Conservation (phyloP, 1,139 yeast species). For the Candida frijolesensis region DNA sequence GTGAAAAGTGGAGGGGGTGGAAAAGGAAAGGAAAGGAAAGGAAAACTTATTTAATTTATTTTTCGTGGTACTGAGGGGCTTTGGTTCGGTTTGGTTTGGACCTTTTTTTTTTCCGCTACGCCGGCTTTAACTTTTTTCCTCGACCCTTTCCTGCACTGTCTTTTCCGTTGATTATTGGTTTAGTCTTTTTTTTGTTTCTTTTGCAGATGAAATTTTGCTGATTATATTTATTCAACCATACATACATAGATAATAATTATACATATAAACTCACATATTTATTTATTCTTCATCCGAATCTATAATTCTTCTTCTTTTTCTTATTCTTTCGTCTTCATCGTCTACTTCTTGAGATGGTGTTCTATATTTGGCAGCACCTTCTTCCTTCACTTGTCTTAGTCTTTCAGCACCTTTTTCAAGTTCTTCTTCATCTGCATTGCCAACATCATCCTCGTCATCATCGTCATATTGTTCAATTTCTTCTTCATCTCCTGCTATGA, state of each 20-base stretch:
- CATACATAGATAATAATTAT: not conserved
- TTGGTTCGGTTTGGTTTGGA: not conserved
- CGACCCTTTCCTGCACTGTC: not conserved
- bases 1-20: not conserved
- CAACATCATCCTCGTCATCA: conserved; percentile 47
- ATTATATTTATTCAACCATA: conserved; percentile 6
- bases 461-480: conserved; percentile 49
- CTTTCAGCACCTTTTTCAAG: conserved; percentile 65
- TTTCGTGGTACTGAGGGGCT: not conserved
- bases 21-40: not conserved
- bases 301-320: conserved; percentile 47
- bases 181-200: not conserved
- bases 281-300: conserved; percentile 46
- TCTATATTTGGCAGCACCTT: conserved; percentile 53
- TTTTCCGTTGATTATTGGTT: not conserved
- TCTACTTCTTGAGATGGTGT: conserved; percentile 46
- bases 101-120: conserved; percentile 2
- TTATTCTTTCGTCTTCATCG: conserved; percentile 55
- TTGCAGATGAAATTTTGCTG: no score
- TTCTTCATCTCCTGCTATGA: conserved; percentile 46
- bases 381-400: conserved; percentile 58
- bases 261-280: not conserved
- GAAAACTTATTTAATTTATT: no score
- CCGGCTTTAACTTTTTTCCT: not conserved
- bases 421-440: conserved; percentile 48